phyloP scores from a whole-genome alignment of 2,329 filamentous ascomycete species.

The Exophiala oligosperma region DNA sequence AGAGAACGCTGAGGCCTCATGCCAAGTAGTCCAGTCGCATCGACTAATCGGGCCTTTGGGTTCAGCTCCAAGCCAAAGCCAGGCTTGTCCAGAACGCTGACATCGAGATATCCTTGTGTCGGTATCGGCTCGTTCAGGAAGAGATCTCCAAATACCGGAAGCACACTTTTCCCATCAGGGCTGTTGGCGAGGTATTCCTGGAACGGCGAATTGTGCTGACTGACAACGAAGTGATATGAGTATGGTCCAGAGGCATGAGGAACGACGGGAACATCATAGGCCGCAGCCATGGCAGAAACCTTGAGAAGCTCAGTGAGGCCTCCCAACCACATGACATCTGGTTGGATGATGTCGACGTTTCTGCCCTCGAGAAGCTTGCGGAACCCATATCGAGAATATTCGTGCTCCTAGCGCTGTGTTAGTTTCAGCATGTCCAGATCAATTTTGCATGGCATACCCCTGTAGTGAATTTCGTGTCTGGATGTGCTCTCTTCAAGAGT shows the following conservation, averaged over 20 bases:
- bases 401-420: constrained; percentile 64
- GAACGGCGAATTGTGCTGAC: constrained; percentile 89
- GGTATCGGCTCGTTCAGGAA: constrained; percentile 91
- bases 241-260: constrained; percentile 94
- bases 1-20: constrained; percentile 56
- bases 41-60: constrained; percentile 75
- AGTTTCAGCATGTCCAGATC: background rate
- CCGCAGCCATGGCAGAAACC: constrained; percentile 82
- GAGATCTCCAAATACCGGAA: constrained; percentile 88
- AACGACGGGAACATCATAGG: constrained; percentile 91
- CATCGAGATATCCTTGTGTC: constrained; percentile 75
- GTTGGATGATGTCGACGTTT: constrained; percentile 91
- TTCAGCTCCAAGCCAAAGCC: constrained; percentile 89
- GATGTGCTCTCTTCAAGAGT: constrained; percentile 86
- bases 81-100: constrained; percentile 79
- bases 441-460: constrained; percentile 45
- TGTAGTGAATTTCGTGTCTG: constrained; percentile 88
- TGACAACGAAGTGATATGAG: constrained; percentile 94
- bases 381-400: constrained; percentile 93
- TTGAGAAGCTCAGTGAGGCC: constrained; percentile 90
- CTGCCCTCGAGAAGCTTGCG: constrained; percentile 89
- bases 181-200: constrained; percentile 96
- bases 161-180: constrained; percentile 81
- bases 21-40: constrained; percentile 70
- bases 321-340: constrained; percentile 96